Conservation (phyloP, 2,329 filamentous ascomycete species). For the Colletotrichum limetticola region DNA sequence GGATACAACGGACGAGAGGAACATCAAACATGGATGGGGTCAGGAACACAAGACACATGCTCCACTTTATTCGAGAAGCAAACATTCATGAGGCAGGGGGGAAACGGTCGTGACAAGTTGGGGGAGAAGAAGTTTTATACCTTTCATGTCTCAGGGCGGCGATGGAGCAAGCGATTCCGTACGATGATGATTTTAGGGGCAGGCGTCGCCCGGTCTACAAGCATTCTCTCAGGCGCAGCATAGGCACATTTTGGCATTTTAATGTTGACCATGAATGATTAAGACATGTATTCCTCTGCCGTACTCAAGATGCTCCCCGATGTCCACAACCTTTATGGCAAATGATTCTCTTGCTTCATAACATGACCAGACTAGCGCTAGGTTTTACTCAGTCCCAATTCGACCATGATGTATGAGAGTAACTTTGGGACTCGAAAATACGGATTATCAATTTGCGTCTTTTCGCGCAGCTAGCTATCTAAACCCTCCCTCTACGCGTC, state of each 20-base stretch:
- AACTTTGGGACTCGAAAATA: neutral
- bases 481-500: neutral
- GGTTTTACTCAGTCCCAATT: neutral
- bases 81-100: neutral
- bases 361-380: neutral
- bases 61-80: neutral
- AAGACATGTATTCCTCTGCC: neutral
- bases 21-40: too few relatives aligned
- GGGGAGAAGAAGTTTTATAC: neutral
- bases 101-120: neutral
- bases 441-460: conserved; percentile 14
- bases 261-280: conserved; percentile 17
- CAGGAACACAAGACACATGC: neutral
- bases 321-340: too few relatives aligned
- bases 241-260: conserved; percentile 6
- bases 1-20: neutral
- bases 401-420: neutral
- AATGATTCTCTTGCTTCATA: neutral
- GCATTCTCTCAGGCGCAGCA: conserved; percentile 15
- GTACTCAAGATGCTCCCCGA: too few relatives aligned
- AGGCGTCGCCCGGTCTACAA: conserved; percentile 8
- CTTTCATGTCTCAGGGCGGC: conserved; percentile 3
- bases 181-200: conserved; percentile 7
- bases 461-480: conserved; percentile 5
- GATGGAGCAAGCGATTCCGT: neutral